These are phyloP conservation scores for Haemoproteus tartakovskyi DNA, from an alignment of 169 alveolate species.

Conservation along the genomic window DNA sequence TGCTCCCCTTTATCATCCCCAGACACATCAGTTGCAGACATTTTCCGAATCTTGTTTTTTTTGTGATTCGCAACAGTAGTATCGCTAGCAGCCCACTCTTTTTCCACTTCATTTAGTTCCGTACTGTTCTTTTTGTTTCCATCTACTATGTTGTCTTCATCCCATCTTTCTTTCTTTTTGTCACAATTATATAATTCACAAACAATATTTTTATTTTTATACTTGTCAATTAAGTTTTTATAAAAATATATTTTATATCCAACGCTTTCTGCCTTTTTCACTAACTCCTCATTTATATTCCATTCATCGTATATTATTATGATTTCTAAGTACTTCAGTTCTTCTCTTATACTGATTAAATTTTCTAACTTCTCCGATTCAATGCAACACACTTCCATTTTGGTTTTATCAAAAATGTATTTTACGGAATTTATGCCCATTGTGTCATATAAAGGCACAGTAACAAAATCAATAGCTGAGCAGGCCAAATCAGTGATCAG, in stretches of 20 bases:
- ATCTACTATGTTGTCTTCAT: no score
- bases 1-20: no score
- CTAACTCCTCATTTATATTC: slow-evolving; percentile 32
- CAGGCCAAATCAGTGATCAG: slow-evolving; percentile 74
- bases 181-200: no score
- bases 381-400: slow-evolving; percentile 71
- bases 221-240: slow-evolving; percentile 39
- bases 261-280: slow-evolving; percentile 9
- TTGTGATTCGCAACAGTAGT: no score
- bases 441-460: slow-evolving; percentile 78
- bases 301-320: slow-evolving; percentile 69
- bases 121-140: no score
- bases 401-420: slow-evolving; percentile 14
- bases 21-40: no score
- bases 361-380: slow-evolving; percentile 71
- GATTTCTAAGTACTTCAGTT: slow-evolving; percentile 31
- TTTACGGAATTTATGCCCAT: slow-evolving; percentile 71
- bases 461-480: slow-evolving; percentile 72
- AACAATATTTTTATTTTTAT: slow-evolving; percentile 38
- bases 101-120: no score
- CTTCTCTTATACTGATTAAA: slow-evolving; percentile 29
- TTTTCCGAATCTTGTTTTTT: no score
- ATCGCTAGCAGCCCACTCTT: no score
- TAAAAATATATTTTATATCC: slow-evolving; percentile 54
- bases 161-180: no score